Conservation (phyloP, 768 basidiomycete species). For the Lactarius psammicola region DNA sequence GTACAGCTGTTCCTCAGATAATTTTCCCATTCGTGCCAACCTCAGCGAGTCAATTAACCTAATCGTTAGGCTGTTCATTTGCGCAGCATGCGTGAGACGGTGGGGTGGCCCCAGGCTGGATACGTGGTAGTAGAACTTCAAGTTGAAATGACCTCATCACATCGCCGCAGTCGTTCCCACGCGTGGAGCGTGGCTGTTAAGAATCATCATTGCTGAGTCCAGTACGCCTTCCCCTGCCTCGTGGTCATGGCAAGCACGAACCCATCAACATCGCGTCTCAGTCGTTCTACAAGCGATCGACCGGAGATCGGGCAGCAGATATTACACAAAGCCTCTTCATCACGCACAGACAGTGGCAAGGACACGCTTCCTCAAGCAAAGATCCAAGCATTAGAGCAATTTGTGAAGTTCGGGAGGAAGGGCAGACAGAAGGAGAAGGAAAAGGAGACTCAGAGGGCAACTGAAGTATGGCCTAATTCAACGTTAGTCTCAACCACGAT, state of each 20-base stretch:
- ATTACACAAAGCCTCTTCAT: constrained; percentile 5
- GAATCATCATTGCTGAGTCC: background rate
- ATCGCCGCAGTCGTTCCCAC: background rate
- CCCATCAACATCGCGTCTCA: constrained; percentile 11
- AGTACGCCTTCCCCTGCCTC: background rate
- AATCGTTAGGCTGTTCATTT: background rate
- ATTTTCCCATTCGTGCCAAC: background rate
- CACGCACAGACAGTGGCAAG: constrained; percentile 4
- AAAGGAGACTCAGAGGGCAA: constrained; percentile 2
- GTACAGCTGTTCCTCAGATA: background rate
- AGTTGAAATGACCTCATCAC: background rate
- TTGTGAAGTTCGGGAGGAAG: constrained; percentile 28
- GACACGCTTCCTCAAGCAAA: constrained; percentile 21
- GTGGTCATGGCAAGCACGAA: constrained; percentile 11
- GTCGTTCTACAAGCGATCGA: constrained; percentile 16
- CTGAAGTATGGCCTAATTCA: constrained; percentile 28
- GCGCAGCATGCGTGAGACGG: background rate
- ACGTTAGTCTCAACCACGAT: constrained; percentile 18
- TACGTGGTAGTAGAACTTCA: background rate
- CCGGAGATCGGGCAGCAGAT: constrained; percentile 1
- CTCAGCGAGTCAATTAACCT: background rate
- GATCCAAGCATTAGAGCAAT: constrained; percentile 24
- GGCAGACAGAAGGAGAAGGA: constrained; percentile 18
- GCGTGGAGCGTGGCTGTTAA: background rate
- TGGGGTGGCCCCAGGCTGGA: background rate